Evolutionary conservation across 495 filamentous ascomycete genomes (phyloP), one percentile per base, ranked within the genome.

Genomic region (Neurospora sp.): DNA sequence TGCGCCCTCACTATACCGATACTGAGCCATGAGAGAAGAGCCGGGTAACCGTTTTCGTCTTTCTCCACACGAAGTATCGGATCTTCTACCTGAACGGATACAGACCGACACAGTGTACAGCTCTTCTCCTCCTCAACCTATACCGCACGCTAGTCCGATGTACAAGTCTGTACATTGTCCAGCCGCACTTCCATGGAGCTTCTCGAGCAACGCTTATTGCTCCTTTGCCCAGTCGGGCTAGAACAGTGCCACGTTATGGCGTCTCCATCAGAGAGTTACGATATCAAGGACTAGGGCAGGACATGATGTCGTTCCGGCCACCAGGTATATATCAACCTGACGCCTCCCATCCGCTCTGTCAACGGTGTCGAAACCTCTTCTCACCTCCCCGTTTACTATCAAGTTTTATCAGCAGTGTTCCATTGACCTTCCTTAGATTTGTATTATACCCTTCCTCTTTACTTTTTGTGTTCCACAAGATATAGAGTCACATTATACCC

Each of bases 251-350:
- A 35, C 53, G 53, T 65, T 65, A 65, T 65, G 53, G 53, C 53
- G 53, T 65, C 53, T 7, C 53, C 53, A 65, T 65, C 53, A 35
- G 27, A 61, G 4, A 65, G 27, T 65, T 65, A 16, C 22, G 27
- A 65, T 65, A 18, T 35, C 53, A 65, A 37, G 53, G 53, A 65
- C 53, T 12, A 35, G 53, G 53, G 53, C 22, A 65, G 27, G 16
- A 65, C 27, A 37, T 35, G 3, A 8, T 16, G 53, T 35, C 53
- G 53, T 65, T 35, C 53, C 16, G 27, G 27, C 27, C 39, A 45
- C n/a, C 27, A 31, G 8, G 41, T 47, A 69, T 71, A 74, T 76
- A 74, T 75, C 68, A 74, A 41, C 45, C 41, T 59, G 59, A 14
- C 42, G 22, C 31, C 53, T 65, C 53, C 31, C 53, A 65, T 37